These are phyloP conservation scores for Lactifluus echinatus DNA, from an alignment of 768 basidiomycete genomes.

Conservation along the genomic window DNA sequence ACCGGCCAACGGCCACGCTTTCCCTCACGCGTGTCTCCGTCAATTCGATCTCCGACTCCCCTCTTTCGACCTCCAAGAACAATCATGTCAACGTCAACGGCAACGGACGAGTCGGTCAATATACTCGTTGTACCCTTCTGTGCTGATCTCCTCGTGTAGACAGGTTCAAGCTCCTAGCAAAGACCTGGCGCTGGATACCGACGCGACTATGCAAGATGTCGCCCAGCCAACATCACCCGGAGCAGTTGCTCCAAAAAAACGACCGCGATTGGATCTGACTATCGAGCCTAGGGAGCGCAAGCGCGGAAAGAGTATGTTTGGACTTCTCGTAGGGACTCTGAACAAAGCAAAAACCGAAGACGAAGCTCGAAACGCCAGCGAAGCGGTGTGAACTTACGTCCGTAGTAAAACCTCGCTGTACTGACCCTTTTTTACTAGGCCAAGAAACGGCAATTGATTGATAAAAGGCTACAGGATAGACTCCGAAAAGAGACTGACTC, in stretches of 20 bases:
- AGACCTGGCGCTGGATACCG: slow-evolving; percentile 13
- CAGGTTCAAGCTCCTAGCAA: background rate
- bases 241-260: slow-evolving; percentile 40
- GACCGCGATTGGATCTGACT: slow-evolving; percentile 65
- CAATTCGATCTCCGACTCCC: slow-evolving; percentile 16
- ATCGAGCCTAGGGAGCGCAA: slow-evolving; percentile 55
- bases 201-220: slow-evolving; percentile 21
- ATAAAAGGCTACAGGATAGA: slow-evolving; percentile 79
- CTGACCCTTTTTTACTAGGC: slow-evolving; percentile 38
- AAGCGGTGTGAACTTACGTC: slow-evolving; percentile 45
- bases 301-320: slow-evolving; percentile 85
- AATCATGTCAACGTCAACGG: slow-evolving; percentile 13
- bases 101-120: slow-evolving; percentile 20
- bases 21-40: slow-evolving; percentile 1
- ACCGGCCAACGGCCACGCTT: background rate
- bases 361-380: slow-evolving; percentile 75
- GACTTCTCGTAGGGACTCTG: slow-evolving; percentile 71
- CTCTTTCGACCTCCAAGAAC: slow-evolving; percentile 3
- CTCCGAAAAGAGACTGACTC: slow-evolving; percentile 78
- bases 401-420: background rate
- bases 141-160: background rate
- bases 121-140: background rate
- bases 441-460: slow-evolving; percentile 75
- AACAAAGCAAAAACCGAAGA: slow-evolving; percentile 86
- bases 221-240: slow-evolving; percentile 21